Evolutionary conservation across 1,284 basidiomycete species (phyloP), one percentile per base, ranked within the genome.

Genomic region (Retiboletus flavoniger): DNA sequence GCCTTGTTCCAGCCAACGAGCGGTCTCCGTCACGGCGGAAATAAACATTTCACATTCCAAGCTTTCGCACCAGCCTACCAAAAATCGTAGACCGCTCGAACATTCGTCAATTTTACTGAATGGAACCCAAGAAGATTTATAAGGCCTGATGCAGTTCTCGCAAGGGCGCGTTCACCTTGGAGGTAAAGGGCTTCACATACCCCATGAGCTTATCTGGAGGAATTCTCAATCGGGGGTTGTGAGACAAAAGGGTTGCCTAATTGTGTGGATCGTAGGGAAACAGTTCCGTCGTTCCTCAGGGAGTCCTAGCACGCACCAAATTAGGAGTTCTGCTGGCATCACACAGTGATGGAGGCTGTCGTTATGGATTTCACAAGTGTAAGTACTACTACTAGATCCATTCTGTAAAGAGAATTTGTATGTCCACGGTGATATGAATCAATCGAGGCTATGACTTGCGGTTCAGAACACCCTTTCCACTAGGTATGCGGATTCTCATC

Each of bases 381-480:
- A 40, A 44, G 32, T 43, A 32, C 10, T 35, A 13, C 39, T 26
- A 43, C 39, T 26, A 43, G 38, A 60, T 57, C 40, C 24, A 47
- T 51, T 19, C 44, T 17, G 42, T 42, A 51, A 40, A 34, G 36
- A 36, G n/a, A 19, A 16, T 26, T 32, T 17, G 13, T 16, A 52
- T 35, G 16, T 42, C 57, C 50, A 51, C 34, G 41, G 50, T 19
- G 47, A 51, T 47, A 48, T 49, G 17, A 36, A 54, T 60, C 54
- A 31, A 40, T 50, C 24, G 38, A 63, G 63, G 63, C 63, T 61
- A 61, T 68, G 66, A 35, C 47, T 38, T 35, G 36, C 32, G 44
- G 47, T 62, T 36, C 43, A 43, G 13, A 42, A 45, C 41, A 17
- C 8, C 8, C 11, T 31, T 32, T 36, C 34, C 32, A 43, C 48